Evolutionary conservation across 2,329 filamentous ascomycete genomes (phyloP), one percentile per base, ranked within the genome.

Genomic region (Fusarium nurragi): DNA sequence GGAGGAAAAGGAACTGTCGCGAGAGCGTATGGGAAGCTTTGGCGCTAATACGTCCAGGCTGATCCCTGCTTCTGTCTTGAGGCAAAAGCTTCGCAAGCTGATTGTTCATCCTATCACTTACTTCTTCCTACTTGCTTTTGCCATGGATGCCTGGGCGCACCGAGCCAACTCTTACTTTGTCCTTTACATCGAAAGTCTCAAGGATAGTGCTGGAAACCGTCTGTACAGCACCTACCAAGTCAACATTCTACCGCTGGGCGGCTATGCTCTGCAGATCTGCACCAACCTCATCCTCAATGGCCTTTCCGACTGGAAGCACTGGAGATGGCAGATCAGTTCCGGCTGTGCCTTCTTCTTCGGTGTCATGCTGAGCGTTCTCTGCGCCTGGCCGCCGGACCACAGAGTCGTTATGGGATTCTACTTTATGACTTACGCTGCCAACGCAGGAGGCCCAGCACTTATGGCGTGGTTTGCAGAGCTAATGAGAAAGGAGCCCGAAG

Each of bases 261-360:
- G 74, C 1, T 75, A 75, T 32, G 74, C 74, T 1, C 50, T 76
- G 22, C 73, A 77, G 50, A 79, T 79, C 12, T 59, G 77, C 13
- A 74, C 73, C 9, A 79, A 74, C 21, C 60, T 79, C 13, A 69
- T 69, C 1, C 60, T 79, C 13, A 78, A 78, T 46, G 73, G 72
- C 6, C 39, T 79, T 0, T 77, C 76, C 0, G 77, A 79, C 52
- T 73, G 72, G 72, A 78, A 77, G 59, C 72, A 71, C 22, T 79
- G 77, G 77, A 72, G 77, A 9, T 79, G 77, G 77, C 77, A 79
- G 55, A 71, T 79, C 23, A 75, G 73, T 39, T 67, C 73, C 14
- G 74, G 70, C 14, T 72, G 72, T 1, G 71, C 72, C 0, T 64
- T 69, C 0, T 65, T 68, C 9, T 71, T 77, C 21, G 70, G 73